These are phyloP conservation scores for Jatropha curcas DNA, from an alignment of 345 rosid species.

Conservation along the genomic window DNA sequence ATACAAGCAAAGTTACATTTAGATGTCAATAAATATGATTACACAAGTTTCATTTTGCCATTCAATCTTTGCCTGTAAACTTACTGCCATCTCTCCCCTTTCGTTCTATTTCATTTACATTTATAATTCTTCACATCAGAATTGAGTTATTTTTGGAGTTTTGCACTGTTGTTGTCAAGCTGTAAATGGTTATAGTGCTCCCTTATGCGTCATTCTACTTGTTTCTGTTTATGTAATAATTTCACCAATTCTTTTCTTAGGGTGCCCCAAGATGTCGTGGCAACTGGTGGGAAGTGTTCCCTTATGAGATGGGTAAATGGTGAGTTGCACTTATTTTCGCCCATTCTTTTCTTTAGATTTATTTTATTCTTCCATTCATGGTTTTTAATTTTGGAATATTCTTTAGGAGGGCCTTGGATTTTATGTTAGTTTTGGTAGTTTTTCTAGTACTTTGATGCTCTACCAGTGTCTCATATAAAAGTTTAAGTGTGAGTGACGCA, in stretches of 20 bases:
- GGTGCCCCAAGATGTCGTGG: conserved; percentile 97
- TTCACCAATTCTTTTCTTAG: conserved; percentile 33
- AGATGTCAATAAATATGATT: too few species aligned
- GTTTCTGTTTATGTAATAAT: neutral
- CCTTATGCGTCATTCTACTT: neutral
- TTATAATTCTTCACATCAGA: neutral
- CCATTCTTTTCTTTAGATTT: neutral
- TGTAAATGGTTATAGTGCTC: neutral
- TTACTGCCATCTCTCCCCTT: neutral
- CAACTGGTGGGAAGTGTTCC: conserved; percentile 90
- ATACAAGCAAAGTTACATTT: neutral
- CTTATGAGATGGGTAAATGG: conserved; percentile 89
- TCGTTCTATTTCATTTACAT: neutral
- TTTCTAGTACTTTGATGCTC: neutral
- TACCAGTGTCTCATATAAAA: neutral
- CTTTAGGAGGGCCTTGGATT: neutral
- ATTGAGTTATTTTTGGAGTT: neutral
- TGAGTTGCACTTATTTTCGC: conserved; percentile 21
- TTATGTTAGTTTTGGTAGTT: neutral
- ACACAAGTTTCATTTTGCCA: neutral
- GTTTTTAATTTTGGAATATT: conserved; percentile 9
- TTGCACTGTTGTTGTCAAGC: neutral
- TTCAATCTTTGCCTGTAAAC: neutral
- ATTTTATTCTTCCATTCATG: neutral
- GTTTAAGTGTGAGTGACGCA: neutral